Conservation (phyloP, 2,329 filamentous ascomycete species). For the Beauveria asiatica region DNA sequence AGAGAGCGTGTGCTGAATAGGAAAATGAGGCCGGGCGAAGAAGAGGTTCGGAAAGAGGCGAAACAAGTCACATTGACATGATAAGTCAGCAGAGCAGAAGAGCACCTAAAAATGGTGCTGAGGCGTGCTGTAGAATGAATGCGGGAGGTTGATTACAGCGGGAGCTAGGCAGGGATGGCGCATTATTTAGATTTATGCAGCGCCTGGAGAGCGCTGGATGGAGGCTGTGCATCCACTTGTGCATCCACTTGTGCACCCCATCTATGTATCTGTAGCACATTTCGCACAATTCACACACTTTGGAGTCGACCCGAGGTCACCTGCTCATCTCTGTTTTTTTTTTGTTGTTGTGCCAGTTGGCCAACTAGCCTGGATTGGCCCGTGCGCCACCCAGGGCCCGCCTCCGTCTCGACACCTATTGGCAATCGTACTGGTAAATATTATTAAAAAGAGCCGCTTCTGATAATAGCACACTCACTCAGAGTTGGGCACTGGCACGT, state of each 20-base stretch:
- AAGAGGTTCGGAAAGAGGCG: background rate
- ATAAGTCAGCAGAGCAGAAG: constrained; percentile 11
- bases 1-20: background rate
- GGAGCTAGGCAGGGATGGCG: background rate
- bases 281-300: no score
- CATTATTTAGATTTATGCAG: background rate
- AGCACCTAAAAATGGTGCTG: background rate
- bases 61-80: constrained; percentile 9
- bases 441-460: constrained; percentile 5
- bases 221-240: background rate
- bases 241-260: no score
- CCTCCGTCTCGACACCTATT: background rate
- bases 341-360: background rate
- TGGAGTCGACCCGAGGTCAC: constrained; percentile 7
- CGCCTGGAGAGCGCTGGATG: background rate
- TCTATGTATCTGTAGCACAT: no score
- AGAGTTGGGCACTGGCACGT: background rate
- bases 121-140: background rate
- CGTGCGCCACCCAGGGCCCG: constrained; percentile 5
- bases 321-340: constrained; percentile 5
- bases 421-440: no score
- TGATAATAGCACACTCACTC: constrained; percentile 4
- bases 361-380: background rate
- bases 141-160: background rate
- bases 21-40: background rate